Conservation (phyloP, 169 alveolate genomes). For the Eimeria necatrix region DNA sequence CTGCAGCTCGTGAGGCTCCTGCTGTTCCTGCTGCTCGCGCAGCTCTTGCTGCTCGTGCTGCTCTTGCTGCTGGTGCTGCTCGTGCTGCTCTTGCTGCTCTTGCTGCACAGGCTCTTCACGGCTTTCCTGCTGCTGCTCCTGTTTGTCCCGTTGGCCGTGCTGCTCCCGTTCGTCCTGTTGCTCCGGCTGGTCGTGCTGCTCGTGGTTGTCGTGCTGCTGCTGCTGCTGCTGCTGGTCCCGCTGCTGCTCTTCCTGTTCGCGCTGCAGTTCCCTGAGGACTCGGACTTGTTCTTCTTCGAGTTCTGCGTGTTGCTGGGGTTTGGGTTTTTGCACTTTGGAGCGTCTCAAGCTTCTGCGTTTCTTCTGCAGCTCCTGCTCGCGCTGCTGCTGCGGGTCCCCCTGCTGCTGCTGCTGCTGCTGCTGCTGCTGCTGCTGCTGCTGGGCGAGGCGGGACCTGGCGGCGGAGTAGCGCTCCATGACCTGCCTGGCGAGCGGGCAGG, state of each 20-base stretch:
- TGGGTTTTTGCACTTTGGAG: not conserved
- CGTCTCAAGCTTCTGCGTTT: not conserved
- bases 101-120: not conserved
- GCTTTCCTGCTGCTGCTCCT: not conserved
- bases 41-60: not conserved
- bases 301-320: not conserved
- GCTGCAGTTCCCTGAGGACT: no score
- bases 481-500: slow-evolving; percentile 31
- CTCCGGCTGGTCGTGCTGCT: not conserved
- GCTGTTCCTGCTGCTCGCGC: not conserved
- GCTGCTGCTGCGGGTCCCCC: not conserved
- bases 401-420: slow-evolving; percentile 16
- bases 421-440: not conserved
- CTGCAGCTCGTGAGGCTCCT: slow-evolving; percentile 9
- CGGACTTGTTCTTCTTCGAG: not conserved
- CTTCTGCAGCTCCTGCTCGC: not conserved
- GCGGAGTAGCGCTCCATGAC: not conserved
- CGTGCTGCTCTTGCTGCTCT: not conserved
- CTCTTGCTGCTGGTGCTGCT: not conserved
- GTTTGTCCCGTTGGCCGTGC: not conserved
- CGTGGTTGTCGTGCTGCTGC: not conserved
- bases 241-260: no score
- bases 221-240: no score
- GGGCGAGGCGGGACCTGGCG: not conserved
- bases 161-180: not conserved